phyloP scores from a whole-genome alignment of 192 early-diverging fungal genomes.

The Phlyctochytrium planicorne region DNA sequence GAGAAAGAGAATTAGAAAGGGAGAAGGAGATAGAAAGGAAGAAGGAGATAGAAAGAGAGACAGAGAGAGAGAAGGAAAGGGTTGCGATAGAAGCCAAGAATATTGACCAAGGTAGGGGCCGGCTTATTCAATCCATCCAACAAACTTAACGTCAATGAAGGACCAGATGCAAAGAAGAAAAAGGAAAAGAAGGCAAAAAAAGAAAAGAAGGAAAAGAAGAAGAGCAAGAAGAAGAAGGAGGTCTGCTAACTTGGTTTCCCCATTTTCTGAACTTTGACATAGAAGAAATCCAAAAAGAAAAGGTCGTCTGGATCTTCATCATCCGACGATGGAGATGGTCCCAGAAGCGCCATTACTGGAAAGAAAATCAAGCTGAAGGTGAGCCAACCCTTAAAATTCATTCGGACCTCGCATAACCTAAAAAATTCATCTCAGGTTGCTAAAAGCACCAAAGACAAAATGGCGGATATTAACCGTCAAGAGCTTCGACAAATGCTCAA shows the following conservation, averaged over 20 bases:
- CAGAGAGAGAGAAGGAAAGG: too few relatives aligned
- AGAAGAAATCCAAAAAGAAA: constrained; percentile 22
- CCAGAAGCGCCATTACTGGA: constrained; percentile 42
- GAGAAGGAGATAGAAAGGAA: too few relatives aligned
- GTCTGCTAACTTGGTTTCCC: constrained; percentile 2
- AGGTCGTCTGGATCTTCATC: constrained; percentile 5
- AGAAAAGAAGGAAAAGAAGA: constrained; percentile 23
- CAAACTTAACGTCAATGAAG: not conserved
- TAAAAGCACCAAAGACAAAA: constrained; percentile 19
- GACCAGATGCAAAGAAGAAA: not conserved
- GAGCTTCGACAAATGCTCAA: constrained; percentile 18
- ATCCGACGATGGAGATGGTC: constrained; percentile 22
- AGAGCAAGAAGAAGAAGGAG: constrained; percentile 28
- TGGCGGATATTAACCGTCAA: constrained; percentile 21
- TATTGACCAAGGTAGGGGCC: too few relatives aligned
- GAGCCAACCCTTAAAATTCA: not conserved
- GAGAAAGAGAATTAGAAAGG: too few relatives aligned
- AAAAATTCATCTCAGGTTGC: constrained; percentile 18
- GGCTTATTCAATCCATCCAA: too few relatives aligned
- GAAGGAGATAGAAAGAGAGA: too few relatives aligned
- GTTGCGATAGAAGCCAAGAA: too few relatives aligned
- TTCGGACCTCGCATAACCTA: not conserved
- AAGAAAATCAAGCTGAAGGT: constrained; percentile 53
- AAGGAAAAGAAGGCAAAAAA: constrained; percentile 9
- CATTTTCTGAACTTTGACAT: too few relatives aligned